Base-by-base conservation (phyloP, 1,284 basidiomycete species). In the Moesziomyces globuligerus region DNA sequence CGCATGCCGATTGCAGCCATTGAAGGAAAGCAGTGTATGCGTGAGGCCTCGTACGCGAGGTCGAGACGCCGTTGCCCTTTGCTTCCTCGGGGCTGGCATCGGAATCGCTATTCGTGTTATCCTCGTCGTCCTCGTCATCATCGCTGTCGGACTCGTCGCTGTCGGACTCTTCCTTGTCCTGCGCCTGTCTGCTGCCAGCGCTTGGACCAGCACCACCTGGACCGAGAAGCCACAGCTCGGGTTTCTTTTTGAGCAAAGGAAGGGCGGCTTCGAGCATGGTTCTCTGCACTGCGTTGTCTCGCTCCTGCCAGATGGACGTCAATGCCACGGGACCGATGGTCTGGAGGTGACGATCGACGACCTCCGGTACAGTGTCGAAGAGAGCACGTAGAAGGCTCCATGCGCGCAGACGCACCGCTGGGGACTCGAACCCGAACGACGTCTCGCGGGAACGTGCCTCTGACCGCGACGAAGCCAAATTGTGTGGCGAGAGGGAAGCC, bases 1-100 rank as follows among this genome's bases (percentile, higher is more conserved):
- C 87, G 79, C 92, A 94, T 8, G 89, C 91, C 1, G 88, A 83
- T 66, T 88, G 85, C 17, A 94, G 85, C 83, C 92, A 93, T 25
- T 85, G 86, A 24, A 91, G 81, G 80, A 94, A 91, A 34, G 57
- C 61, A 15, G 64, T 29, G 25, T 79, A 71, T 0, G 70, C 58
- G 3, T 51, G 69, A 1, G 74, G 61, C 23, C 48, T 54, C 4
- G 48, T 34, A 2, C 51, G 51, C 36, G 47, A 25, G 38, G 23
- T 44, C 7, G 44, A 15, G 0, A 37, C 11, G 20, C 38, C 15
- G 32, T 39, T 38, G n/a, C 18, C 42, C 18, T 23, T 32, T 17
- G 32, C 40, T 32, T 37, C 28, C 4, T 48, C 44, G 8, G 23
- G 32, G 24, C 24, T 34, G 23, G 53, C 40, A 17, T 49, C 54